Evolutionary conservation across 1,139 yeast genomes (phyloP).

Genomic region (Nematodospora anomalae): DNA sequence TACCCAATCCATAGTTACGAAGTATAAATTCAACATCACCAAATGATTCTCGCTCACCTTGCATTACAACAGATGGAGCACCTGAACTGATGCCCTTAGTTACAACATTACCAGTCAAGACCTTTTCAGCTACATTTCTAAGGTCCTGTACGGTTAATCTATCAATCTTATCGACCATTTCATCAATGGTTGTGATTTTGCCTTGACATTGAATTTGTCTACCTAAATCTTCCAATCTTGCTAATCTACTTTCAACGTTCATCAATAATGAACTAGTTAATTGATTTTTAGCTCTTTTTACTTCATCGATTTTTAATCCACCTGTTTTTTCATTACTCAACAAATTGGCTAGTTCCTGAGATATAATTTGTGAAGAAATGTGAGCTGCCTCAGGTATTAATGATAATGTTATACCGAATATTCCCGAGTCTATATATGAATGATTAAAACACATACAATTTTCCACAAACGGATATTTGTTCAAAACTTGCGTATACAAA

Average conservation of each 20-base stretch:
- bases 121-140: slow-evolving; percentile 69
- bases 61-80: slow-evolving; percentile 80
- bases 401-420: slow-evolving; percentile 85
- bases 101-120: slow-evolving; percentile 65
- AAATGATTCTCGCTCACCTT: slow-evolving; percentile 80
- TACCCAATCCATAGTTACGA: slow-evolving; percentile 73
- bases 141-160: slow-evolving; percentile 65
- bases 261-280: slow-evolving; percentile 83
- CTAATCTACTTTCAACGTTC: slow-evolving; percentile 91
- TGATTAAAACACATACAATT: slow-evolving; percentile 88
- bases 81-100: slow-evolving; percentile 56
- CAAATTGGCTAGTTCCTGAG: slow-evolving; percentile 68
- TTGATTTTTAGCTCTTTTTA: slow-evolving; percentile 88
- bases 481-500: slow-evolving; percentile 84
- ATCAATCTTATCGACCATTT: slow-evolving; percentile 81
- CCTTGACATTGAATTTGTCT: slow-evolving; percentile 90
- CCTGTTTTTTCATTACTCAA: slow-evolving; percentile 58
- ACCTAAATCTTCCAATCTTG: slow-evolving; percentile 91
- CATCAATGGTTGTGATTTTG: slow-evolving; percentile 70
- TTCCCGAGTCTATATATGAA: slow-evolving; percentile 85
- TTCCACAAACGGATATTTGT: slow-evolving; percentile 89
- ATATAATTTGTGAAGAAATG: slow-evolving; percentile 76
- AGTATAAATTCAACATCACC: slow-evolving; percentile 78
- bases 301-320: slow-evolving; percentile 69
- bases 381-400: slow-evolving; percentile 87